These are phyloP conservation scores for Monosporozyma yasuniensis DNA, from an alignment of 805 yeast genomes.

Conservation along the genomic window DNA sequence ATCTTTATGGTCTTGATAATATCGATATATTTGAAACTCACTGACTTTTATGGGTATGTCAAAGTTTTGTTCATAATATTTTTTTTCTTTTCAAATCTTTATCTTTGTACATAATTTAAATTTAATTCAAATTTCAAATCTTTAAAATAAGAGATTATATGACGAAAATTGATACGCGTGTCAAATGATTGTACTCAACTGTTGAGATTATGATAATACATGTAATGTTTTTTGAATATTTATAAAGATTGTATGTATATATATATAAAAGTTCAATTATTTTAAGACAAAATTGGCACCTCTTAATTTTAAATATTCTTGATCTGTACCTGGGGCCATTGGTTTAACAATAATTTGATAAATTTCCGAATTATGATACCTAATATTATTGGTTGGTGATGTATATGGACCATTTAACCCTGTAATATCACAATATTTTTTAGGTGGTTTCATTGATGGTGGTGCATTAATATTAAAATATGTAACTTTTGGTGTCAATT, in stretches of 20 bases:
- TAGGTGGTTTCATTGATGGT: conserved; percentile 73
- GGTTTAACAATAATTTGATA: conserved; percentile 62
- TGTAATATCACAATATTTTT: conserved; percentile 87
- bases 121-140: not conserved
- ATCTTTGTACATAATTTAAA: not conserved
- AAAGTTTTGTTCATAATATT: too few species aligned
- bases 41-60: too few species aligned
- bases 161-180: not conserved
- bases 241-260: not conserved
- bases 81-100: too few species aligned
- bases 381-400: conserved; percentile 61
- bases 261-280: conserved; percentile 15
- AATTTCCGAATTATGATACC: conserved; percentile 78
- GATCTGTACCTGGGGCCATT: conserved; percentile 87
- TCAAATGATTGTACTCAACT: not conserved
- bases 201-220: not conserved
- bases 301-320: conserved; percentile 78
- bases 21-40: too few species aligned
- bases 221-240: too few species aligned
- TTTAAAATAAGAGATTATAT: not conserved
- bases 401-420: conserved; percentile 75
- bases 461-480: conserved; percentile 72
- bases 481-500: conserved; percentile 47
- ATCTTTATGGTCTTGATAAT: too few species aligned
- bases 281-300: conserved; percentile 82